These are phyloP conservation scores for Teratosphaeria epicoccoides DNA, from an alignment of 2,329 filamentous ascomycete genomes.

Conservation along the genomic window DNA sequence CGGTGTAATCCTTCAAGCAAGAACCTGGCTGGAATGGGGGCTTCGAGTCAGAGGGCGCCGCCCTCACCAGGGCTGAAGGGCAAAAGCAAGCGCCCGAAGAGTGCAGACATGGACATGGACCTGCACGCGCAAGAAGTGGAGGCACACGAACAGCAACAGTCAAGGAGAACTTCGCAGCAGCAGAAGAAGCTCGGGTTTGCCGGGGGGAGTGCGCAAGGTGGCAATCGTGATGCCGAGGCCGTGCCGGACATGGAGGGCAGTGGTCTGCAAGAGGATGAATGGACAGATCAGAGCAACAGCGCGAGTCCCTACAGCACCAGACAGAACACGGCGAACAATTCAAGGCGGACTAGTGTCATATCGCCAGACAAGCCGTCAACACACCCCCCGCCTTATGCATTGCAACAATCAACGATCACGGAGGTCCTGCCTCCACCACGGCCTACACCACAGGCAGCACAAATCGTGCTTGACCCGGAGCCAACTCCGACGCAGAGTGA, in stretches of 20 bases:
- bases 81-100: conserved; percentile 21
- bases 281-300: conserved; percentile 28
- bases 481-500: conserved; percentile 6
- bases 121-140: conserved; percentile 20
- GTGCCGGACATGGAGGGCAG: conserved; percentile 19
- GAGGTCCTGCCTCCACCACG: not conserved
- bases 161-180: conserved; percentile 12
- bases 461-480: conserved; percentile 1
- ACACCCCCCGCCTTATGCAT: not conserved
- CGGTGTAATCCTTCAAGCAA: conserved; percentile 28
- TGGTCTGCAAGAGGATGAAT: conserved; percentile 25
- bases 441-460: not conserved
- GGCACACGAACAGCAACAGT: conserved; percentile 12
- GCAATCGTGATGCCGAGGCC: conserved; percentile 19
- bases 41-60: conserved; percentile 13
- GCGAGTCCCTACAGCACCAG: conserved; percentile 27
- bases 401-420: not conserved
- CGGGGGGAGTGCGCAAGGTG: conserved; percentile 20
- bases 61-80: conserved; percentile 21
- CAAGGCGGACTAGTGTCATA: conserved; percentile 20
- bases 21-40: conserved; percentile 22
- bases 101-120: conserved; percentile 22
- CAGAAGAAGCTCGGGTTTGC: conserved; percentile 25
- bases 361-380: conserved; percentile 8
- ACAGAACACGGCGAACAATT: conserved; percentile 28